These are phyloP conservation scores for Rhinocladiella similis DNA, from an alignment of 2,329 filamentous ascomycete genomes.

Conservation along the genomic window DNA sequence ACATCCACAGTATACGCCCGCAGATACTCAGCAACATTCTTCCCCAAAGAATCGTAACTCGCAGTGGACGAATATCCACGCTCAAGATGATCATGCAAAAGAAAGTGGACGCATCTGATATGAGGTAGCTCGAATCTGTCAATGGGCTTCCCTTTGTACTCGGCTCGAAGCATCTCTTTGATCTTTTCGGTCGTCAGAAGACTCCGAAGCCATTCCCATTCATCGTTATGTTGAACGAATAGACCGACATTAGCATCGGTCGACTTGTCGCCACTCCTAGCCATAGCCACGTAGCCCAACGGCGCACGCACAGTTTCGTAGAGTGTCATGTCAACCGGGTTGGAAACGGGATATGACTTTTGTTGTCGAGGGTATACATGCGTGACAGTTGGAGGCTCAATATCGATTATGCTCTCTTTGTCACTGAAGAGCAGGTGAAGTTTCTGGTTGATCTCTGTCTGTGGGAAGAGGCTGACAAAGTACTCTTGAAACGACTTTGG, in stretches of 20 bases:
- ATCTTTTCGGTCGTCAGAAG: slow-evolving; percentile 17
- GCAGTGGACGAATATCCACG: slow-evolving; percentile 6
- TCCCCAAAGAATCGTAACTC: slow-evolving; percentile 15
- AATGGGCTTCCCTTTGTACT: slow-evolving; percentile 17
- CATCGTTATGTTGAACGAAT: slow-evolving; percentile 44
- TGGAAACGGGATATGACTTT: slow-evolving; percentile 26
- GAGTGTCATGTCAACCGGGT: slow-evolving; percentile 15
- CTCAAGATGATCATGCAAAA: slow-evolving; percentile 21
- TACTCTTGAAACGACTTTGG: slow-evolving; percentile 31
- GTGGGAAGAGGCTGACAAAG: slow-evolving; percentile 33
- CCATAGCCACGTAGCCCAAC: slow-evolving; percentile 38
- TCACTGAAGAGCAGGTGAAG: slow-evolving; percentile 26
- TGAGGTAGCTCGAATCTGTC: slow-evolving; percentile 18
- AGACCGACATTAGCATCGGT: slow-evolving; percentile 48
- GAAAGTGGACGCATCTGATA: slow-evolving; percentile 17
- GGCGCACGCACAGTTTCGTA: slow-evolving; percentile 32
- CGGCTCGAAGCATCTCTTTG: slow-evolving; percentile 14
- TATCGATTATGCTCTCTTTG: slow-evolving; percentile 26
- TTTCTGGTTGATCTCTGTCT: slow-evolving; percentile 31
- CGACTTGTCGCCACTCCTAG: slow-evolving; percentile 45
- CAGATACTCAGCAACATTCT: slow-evolving; percentile 22
- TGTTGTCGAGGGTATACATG: slow-evolving; percentile 27
- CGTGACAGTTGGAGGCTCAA: no score
- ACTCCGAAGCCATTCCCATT: slow-evolving; percentile 45
- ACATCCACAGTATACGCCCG: slow-evolving; percentile 18